Base-by-base conservation (phyloP, 139 green algal species). In the Chlamydomonas sp. region DNA sequence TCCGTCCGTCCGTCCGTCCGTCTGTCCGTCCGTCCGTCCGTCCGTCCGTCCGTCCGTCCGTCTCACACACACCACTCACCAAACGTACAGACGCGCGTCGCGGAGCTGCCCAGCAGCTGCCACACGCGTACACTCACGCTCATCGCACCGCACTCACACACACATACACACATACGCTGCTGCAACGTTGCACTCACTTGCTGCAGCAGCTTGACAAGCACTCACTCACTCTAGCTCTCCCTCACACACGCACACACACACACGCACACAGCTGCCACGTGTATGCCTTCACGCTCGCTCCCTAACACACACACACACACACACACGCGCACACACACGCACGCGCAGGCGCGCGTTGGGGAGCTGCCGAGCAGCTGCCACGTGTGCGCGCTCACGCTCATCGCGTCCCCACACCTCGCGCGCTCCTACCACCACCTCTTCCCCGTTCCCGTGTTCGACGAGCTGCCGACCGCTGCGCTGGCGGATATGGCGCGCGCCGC, bases 391-490 rank as follows among this genome's bases (percentile, higher is more conserved):
- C 80, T 99, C 43, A 96, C 92, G 16, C 85, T 99, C n/a, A 90
- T 98, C 6, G 95, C 91, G 0, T 95, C 90, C 0, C 86, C 94
- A 1, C 94, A 99, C 78, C 74, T 99, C 16, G 94, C 94, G 1
- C 81, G 94, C 28, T 96, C 90, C 48, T 99, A 99, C 80, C 94
- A 99, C 77, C 94, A 99, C 81, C 82, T 99, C 4, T 99, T 99
- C 73, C 94, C 94, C 0, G 86, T 97, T 0, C 47, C 74, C 24
- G 76, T 80, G 0, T 99, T 91, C 61, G 36, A 78, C 0, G 92
- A 97, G 37, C 66, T 90, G 10, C 2, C 37, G 2, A 8, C 43
- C 22, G 34, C 30, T 10, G 54, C 54, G 26, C 54, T 64, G 54
- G 10, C 16, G 22, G 34, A 10, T 8, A 64, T 10, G 20, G 16